Conservation (phyloP, 495 filamentous ascomycete genomes). For the Pseudevernia furfuracea region DNA sequence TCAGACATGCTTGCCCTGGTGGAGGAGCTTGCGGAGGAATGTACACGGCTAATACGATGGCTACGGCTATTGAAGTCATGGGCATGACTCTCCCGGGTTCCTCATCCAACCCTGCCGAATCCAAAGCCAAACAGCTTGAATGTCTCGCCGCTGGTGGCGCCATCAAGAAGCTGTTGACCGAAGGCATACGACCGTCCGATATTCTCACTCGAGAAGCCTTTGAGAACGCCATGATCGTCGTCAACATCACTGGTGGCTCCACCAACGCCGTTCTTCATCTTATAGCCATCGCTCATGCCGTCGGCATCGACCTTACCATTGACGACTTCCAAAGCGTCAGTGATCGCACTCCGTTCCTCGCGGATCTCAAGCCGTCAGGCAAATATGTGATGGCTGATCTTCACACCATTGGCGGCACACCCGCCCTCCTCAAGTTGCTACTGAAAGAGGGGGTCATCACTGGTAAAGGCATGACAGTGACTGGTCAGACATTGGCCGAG, state of each 20-base stretch:
- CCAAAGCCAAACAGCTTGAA: slow-evolving; percentile 74
- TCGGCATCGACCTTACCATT: slow-evolving; percentile 87
- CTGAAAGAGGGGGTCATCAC: slow-evolving; percentile 84
- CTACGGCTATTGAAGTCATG: slow-evolving; percentile 90
- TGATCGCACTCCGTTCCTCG: slow-evolving; percentile 84
- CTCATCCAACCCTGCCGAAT: slow-evolving; percentile 86
- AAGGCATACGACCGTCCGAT: slow-evolving; percentile 83
- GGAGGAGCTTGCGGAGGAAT: slow-evolving; percentile 94
- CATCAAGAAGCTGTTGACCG: slow-evolving; percentile 74
- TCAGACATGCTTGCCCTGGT: slow-evolving; percentile 88
- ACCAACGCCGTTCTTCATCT: slow-evolving; percentile 97
- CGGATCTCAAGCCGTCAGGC: slow-evolving; percentile 93
- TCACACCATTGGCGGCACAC: slow-evolving; percentile 83
- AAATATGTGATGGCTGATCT: slow-evolving; percentile 96
- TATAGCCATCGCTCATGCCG: slow-evolving; percentile 90
- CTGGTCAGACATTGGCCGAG: slow-evolving; percentile 85
- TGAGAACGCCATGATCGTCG: slow-evolving; percentile 92
- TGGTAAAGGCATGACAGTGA: slow-evolving; percentile 84
- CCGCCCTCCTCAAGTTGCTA: slow-evolving; percentile 82
- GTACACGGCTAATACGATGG: slow-evolving; percentile 99
- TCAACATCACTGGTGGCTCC: slow-evolving; percentile 91
- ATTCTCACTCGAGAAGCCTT: slow-evolving; percentile 89
- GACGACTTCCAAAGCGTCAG: slow-evolving; percentile 97
- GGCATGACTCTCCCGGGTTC: slow-evolving; percentile 93
- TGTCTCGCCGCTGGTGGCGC: slow-evolving; percentile 78